phyloP scores from a whole-genome alignment of 1,284 basidiomycete genomes.

The Meira miltonrushii region DNA sequence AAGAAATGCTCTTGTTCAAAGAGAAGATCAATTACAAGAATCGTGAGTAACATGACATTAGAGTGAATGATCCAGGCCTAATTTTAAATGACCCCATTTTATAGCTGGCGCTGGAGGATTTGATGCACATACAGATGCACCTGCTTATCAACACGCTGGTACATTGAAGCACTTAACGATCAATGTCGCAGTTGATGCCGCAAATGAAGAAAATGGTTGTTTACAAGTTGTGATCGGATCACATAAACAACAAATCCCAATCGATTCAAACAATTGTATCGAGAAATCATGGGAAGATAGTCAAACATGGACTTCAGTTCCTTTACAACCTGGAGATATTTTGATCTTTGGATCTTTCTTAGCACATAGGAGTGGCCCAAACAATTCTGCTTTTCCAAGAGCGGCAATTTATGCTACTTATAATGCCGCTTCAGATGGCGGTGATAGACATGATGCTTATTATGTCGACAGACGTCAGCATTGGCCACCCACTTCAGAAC shows the following conservation, averaged over 20 bases:
- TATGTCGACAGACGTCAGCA: slow-evolving; percentile 43
- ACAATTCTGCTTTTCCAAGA: slow-evolving; percentile 32
- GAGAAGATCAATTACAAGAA: slow-evolving; percentile 53
- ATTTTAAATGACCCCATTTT: not conserved
- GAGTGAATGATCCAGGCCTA: no score
- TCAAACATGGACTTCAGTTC: slow-evolving; percentile 45
- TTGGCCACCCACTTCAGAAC: slow-evolving; percentile 47
- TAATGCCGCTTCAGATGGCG: slow-evolving; percentile 42
- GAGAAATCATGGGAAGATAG: slow-evolving; percentile 34
- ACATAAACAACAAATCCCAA: slow-evolving; percentile 34
- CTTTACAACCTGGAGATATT: slow-evolving; percentile 42
- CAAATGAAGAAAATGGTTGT: slow-evolving; percentile 46
- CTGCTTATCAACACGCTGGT: slow-evolving; percentile 17
- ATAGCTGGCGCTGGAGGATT: slow-evolving; percentile 36
- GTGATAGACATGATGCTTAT: slow-evolving; percentile 48
- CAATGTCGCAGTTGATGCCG: slow-evolving; percentile 48
- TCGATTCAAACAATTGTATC: slow-evolving; percentile 45
- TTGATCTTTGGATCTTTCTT: slow-evolving; percentile 50
- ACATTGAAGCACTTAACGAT: slow-evolving; percentile 27
- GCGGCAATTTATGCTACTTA: slow-evolving; percentile 50
- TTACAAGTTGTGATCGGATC: slow-evolving; percentile 48
- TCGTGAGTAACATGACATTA: no score
- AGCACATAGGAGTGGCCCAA: slow-evolving; percentile 48
- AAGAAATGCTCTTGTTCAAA: slow-evolving; percentile 45
- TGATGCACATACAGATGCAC: slow-evolving; percentile 49